Evolutionary conservation across 495 filamentous ascomycete species (phyloP), one percentile per base, ranked within the genome.

Genomic region (Neurospora terricola): DNA sequence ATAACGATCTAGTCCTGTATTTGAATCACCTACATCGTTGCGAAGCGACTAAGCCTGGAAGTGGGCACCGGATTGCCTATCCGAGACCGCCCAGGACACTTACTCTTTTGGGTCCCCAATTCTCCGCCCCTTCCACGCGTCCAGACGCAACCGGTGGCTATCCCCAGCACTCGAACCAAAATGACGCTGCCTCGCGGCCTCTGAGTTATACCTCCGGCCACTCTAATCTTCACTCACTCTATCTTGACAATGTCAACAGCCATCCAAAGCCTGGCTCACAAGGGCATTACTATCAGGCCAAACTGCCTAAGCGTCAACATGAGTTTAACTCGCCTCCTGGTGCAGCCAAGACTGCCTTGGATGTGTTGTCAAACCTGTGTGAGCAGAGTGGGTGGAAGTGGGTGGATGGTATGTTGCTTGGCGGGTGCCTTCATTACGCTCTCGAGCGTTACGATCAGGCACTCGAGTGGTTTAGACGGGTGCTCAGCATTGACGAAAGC

Each of bases 341-440:
- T n/a, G 79, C 76, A 42, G 94, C 94, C 3, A 87, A 85, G 70
- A 85, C 88, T 18, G 91, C 94, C 40, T 81, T 98, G 45, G 91
- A 96, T 38, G 91, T 94, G 80, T 83, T 99, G 12, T 91, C 90
- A 38, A 89, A 89, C 75, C 83, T 97, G 36, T 97, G 94, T 80
- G 90, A 90, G 76, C 92, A 97, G 77, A 95, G 93, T 78, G 88
- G 87, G 18, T 97, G 95, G 94, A 88, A 91, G 76, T 99, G 96
- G 96, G 89, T 95, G 72, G 95, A 98, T 80, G 96, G 96, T 18
- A 97, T 99, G 87, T 84, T 98, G 30, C 87, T 99, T 18, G 94
- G 91, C 40, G 96, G 96, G 6, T 99, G 96, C 79, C 85, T 99
- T 70, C 92, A 96, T 45, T 98, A 98, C 85, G 96, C 93, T 11